Conservation (phyloP, 768 basidiomycete genomes). For the Cystofilobasidium bisporidii region DNA sequence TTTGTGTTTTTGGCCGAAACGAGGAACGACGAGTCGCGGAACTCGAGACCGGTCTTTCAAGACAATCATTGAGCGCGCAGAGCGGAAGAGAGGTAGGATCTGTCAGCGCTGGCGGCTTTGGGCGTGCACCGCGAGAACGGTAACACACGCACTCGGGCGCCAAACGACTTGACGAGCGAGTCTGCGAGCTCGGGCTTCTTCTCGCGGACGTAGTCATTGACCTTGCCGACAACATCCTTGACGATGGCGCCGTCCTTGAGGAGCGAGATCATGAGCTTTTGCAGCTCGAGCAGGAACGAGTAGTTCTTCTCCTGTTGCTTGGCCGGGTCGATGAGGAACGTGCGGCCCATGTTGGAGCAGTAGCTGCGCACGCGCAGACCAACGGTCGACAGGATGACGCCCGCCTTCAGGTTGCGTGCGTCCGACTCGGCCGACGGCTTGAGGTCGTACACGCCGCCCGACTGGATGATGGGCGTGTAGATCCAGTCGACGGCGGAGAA, state of each 20-base stretch:
- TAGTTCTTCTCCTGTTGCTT: constrained; percentile 90
- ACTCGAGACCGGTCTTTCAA: constrained; percentile 98
- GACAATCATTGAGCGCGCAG: too few relatives aligned
- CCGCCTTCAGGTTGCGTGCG: constrained; percentile 66
- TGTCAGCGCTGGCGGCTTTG: not conserved
- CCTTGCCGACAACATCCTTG: constrained; percentile 73
- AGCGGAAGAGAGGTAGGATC: not conserved
- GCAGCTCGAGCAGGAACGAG: constrained; percentile 62
- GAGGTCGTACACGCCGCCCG: constrained; percentile 82
- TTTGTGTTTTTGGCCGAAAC: constrained; percentile 71
- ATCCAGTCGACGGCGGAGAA: constrained; percentile 86
- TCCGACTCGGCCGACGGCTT: constrained; percentile 78
- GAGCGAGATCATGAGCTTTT: constrained; percentile 60
- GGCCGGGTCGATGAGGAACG: constrained; percentile 88
- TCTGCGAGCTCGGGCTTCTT: constrained; percentile 76
- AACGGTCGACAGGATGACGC: constrained; percentile 75
- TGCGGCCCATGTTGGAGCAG: constrained; percentile 82
- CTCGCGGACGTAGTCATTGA: constrained; percentile 57
- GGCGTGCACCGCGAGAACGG: too few relatives aligned
- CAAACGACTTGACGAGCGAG: constrained; percentile 76
- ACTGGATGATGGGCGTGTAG: constrained; percentile 92
- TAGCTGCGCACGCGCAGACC: constrained; percentile 90
- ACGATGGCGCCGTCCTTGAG: constrained; percentile 69
- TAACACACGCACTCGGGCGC: constrained; percentile 61
- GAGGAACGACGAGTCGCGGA: constrained; percentile 76